phyloP scores from a whole-genome alignment of 306 rosid genomes.

The Hippophae rhamnoides region DNA sequence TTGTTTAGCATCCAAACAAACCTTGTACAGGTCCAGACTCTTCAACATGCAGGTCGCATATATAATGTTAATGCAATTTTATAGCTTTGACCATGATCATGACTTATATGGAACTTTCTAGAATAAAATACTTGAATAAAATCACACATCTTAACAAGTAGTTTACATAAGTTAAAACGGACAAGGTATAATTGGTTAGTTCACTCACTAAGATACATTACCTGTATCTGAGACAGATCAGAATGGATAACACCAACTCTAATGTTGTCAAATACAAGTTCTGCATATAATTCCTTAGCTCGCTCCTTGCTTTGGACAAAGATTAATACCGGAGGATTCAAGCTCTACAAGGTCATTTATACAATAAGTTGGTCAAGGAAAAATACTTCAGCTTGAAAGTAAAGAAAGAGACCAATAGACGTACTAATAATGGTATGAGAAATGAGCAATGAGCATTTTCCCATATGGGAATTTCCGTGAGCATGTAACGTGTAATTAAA shows the following conservation, averaged over 20 bases:
- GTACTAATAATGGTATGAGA: conserved; percentile 4
- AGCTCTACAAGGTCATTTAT: conserved; percentile 40
- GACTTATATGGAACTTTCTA: too few relatives aligned
- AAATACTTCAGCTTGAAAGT: conserved; percentile 11
- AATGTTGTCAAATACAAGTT: conserved; percentile 60
- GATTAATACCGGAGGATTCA: conserved; percentile 81
- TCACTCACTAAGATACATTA: conserved; percentile 23
- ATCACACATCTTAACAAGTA: not conserved
- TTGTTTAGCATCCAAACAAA: too few relatives aligned
- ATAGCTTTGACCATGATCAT: too few relatives aligned
- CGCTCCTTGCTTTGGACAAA: conserved; percentile 97
- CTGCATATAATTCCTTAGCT: conserved; percentile 76
- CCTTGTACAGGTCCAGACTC: too few relatives aligned
- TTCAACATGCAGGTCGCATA: too few relatives aligned
- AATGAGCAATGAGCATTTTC: not conserved
- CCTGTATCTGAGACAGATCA: conserved; percentile 72
- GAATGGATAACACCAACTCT: conserved; percentile 85
- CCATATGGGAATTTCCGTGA: not conserved
- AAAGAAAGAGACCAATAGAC: not conserved
- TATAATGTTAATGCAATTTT: too few relatives aligned
- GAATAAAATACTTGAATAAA: too few relatives aligned
- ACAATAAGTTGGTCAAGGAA: conserved; percentile 16
- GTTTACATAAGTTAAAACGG: too few relatives aligned
- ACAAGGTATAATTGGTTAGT: not conserved
- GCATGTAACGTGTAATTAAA: not conserved